Conservation (phyloP, 495 filamentous ascomycete genomes). For the Trichoderma reesei region DNA sequence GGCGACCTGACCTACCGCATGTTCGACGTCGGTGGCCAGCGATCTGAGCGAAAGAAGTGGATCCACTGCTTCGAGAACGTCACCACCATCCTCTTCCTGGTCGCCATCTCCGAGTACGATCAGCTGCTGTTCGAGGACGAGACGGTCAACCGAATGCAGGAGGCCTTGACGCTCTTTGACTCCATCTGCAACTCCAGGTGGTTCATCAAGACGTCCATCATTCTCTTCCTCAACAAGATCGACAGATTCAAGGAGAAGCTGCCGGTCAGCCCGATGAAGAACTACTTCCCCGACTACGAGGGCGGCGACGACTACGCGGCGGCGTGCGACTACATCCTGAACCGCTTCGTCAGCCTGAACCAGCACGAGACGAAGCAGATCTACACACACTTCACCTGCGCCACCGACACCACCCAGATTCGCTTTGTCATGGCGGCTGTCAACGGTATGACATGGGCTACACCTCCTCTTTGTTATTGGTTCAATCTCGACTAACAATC, state of each 20-base stretch:
- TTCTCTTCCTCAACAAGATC: constrained; percentile 99
- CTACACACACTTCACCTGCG: constrained; percentile 98
- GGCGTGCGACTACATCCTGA: constrained; percentile 94
- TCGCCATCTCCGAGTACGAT: constrained; percentile 98
- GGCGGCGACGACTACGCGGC: constrained; percentile 85
- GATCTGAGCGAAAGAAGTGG: constrained; percentile 99
- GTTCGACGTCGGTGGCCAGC: constrained; percentile 98
- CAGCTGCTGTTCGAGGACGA: constrained; percentile 95
- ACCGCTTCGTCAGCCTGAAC: constrained; percentile 93
- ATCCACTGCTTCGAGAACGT: constrained; percentile 99
- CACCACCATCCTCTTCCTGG: constrained; percentile 94
- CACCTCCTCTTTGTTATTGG: background rate
- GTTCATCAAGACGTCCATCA: constrained; percentile 99
- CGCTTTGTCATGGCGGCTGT: constrained; percentile 99
- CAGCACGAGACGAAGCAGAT: constrained; percentile 99
- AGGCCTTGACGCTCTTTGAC: constrained; percentile 94
- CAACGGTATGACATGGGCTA: constrained; percentile 72
- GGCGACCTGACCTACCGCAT: constrained; percentile 97
- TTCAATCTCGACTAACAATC: constrained; percentile 22
- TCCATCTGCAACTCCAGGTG: constrained; percentile 98
- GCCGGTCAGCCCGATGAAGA: constrained; percentile 98
- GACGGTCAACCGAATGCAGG: constrained; percentile 97
- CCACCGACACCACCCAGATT: constrained; percentile 95
- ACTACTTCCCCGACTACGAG: constrained; percentile 99
- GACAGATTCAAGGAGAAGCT: constrained; percentile 99